Conservation (phyloP, 441 rosid genomes). For the Gossypium aridum region DNA sequence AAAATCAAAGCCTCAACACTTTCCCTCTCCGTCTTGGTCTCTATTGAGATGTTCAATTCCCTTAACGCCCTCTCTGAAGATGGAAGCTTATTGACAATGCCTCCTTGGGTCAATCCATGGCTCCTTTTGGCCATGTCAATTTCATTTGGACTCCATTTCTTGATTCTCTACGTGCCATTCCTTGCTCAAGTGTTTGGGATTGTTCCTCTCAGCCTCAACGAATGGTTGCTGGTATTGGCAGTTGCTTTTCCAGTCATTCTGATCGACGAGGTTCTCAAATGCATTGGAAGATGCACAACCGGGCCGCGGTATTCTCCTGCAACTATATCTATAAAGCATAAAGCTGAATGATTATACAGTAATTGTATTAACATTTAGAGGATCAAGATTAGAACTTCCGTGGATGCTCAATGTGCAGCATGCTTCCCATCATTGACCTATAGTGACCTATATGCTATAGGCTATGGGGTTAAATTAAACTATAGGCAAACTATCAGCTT, state of each 20-base stretch:
- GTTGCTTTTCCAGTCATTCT: conserved; percentile 76
- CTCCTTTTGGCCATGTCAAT: conserved; percentile 76
- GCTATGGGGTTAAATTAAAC: too few species aligned
- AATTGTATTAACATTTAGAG: background rate
- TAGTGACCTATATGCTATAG: too few species aligned
- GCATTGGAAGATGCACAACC: conserved; percentile 63
- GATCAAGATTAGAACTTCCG: too few species aligned
- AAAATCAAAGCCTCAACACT: conserved; percentile 89
- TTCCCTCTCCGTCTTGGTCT: conserved; percentile 84
- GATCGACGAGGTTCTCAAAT: conserved; percentile 76
- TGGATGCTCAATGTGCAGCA: too few species aligned
- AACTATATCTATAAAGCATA: conserved; percentile 34
- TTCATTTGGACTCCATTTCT: conserved; percentile 78
- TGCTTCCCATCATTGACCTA: too few species aligned
- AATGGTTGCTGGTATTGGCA: conserved; percentile 78
- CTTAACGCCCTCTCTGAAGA: conserved; percentile 92
- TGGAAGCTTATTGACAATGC: conserved; percentile 72
- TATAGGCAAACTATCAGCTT: too few species aligned
- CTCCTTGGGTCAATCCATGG: conserved; percentile 94
- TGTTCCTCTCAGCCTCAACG: conserved; percentile 77
- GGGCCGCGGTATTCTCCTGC: conserved; percentile 31
- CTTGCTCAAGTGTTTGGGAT: conserved; percentile 74
- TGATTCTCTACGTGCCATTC: conserved; percentile 84
- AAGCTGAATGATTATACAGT: conserved; percentile 43
- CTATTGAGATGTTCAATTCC: conserved; percentile 97